Conservation (phyloP, 768 basidiomycete species). For the Trametes elegans region DNA sequence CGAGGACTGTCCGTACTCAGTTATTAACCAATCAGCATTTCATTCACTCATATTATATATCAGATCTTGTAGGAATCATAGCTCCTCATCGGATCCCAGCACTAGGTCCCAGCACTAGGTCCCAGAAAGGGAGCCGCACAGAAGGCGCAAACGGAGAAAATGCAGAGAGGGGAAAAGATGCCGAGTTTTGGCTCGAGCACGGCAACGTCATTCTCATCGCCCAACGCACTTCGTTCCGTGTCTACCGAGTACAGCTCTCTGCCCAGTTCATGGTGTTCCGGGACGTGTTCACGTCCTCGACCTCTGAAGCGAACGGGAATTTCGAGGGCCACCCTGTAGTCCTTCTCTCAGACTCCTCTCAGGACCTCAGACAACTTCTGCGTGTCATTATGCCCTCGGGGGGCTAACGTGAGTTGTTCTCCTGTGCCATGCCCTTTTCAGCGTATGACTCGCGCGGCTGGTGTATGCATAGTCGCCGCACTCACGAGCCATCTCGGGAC, state of each 20-base stretch:
- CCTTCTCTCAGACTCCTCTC: background rate
- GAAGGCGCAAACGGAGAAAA: no score
- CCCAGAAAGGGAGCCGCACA: no score
- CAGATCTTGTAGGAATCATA: no score
- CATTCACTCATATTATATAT: no score
- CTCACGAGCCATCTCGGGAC: background rate
- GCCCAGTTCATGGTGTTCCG: constrained; percentile 10
- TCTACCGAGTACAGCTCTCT: constrained; percentile 5
- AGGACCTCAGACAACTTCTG: background rate
- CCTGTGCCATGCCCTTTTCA: background rate
- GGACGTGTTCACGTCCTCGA: constrained; percentile 10
- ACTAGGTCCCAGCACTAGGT: no score
- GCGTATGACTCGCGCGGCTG: background rate
- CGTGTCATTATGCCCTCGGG: background rate
- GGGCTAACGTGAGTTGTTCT: background rate
- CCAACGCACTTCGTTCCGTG: background rate
- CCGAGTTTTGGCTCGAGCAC: constrained; percentile 3
- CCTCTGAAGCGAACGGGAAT: background rate
- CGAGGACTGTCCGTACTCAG: no score
- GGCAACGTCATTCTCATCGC: constrained; percentile 11
- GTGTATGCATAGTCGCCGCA: background rate
- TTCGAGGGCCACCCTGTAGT: constrained; percentile 1
- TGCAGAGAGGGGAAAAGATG: no score
- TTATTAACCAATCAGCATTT: no score
- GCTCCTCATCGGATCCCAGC: no score